Evolutionary conservation across 2,329 filamentous ascomycete genomes (phyloP).

Genomic region (Xylariales sp.): DNA sequence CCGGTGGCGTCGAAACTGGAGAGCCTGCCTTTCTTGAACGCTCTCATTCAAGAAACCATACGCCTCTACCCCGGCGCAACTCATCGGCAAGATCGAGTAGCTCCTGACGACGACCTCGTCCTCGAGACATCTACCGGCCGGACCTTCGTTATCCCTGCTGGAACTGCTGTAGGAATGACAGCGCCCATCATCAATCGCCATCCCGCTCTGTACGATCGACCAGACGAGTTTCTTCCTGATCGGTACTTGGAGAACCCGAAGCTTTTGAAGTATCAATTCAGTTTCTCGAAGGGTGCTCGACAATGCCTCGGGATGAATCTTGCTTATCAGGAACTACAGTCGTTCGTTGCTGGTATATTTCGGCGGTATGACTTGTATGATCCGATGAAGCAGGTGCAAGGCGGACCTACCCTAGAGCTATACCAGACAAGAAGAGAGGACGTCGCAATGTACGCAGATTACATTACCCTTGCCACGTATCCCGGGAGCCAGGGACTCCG

Average conservation of each 20-base stretch:
- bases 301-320: slow-evolving; percentile 24
- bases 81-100: slow-evolving; percentile 26
- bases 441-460: slow-evolving; percentile 16
- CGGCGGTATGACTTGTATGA: slow-evolving; percentile 20
- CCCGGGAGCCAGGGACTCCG: slow-evolving; percentile 19
- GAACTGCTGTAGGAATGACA: slow-evolving; percentile 17
- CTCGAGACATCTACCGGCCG: slow-evolving; percentile 25
- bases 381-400: slow-evolving; percentile 14
- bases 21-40: slow-evolving; percentile 26
- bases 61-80: slow-evolving; percentile 33
- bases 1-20: slow-evolving; percentile 22
- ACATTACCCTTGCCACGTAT: slow-evolving; percentile 16
- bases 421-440: slow-evolving; percentile 17
- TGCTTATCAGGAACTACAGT: slow-evolving; percentile 20
- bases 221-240: slow-evolving; percentile 19
- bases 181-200: slow-evolving; percentile 18
- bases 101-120: slow-evolving; percentile 23
- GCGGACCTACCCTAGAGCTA: slow-evolving; percentile 21
- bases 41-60: slow-evolving; percentile 29
- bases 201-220: slow-evolving; percentile 16
- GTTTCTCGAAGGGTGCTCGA: slow-evolving; percentile 19
- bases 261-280: slow-evolving; percentile 14
- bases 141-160: slow-evolving; percentile 16
- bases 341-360: slow-evolving; percentile 19
- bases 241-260: slow-evolving; percentile 22